Evolutionary conservation across 306 rosid species (phyloP), one percentile per base, ranked within the genome.

Genomic region (Castanea sativa): DNA sequence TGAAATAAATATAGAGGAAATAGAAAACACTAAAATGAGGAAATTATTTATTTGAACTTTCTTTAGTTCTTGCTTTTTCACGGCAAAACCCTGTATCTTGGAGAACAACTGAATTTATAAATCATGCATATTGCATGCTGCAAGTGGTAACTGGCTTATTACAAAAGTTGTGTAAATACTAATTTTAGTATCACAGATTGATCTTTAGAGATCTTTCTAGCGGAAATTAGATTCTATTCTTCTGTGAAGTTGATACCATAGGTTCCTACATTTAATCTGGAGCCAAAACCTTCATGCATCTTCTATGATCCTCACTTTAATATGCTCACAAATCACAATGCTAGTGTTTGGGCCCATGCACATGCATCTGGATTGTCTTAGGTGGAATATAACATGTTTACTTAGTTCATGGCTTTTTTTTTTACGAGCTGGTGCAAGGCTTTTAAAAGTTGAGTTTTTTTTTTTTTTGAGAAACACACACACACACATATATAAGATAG

Each of bases 291-390:
- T 38, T 38, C 6, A 57, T 57, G 11, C 63, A 7, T 57, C 29
- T 57, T 57, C 4, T 81, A 38, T 57, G 5, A 7, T 33, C 60
- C 32, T n/a, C 59, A 14, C 53, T 65, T 82, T 82, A 32, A 73
- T 14, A 27, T 10, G 30, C 41, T 27, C 15, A 19, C 63, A 38
- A 38, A 38, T 57, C 18, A 19, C 5, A 19, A 10, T 57, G 29
- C 11, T n/a, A 19, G 29, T 57, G 63, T 57, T 57, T 57, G 14
- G 10, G 23, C 11, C 27, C 27, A 57, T 57, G 29, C 63, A 6
- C 4, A 27, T 43, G 72, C 72, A 78, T 9, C 35, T 15, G 30
- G 73, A 5, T 21, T 74, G 30, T 27, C 32, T 25, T 71, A 33
- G 21, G 55, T 53, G 49, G 73, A 82, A 56, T 64, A 73, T 32